Base-by-base conservation (phyloP, 2,329 filamentous ascomycete species). In the Sordariomycetes sp. region DNA sequence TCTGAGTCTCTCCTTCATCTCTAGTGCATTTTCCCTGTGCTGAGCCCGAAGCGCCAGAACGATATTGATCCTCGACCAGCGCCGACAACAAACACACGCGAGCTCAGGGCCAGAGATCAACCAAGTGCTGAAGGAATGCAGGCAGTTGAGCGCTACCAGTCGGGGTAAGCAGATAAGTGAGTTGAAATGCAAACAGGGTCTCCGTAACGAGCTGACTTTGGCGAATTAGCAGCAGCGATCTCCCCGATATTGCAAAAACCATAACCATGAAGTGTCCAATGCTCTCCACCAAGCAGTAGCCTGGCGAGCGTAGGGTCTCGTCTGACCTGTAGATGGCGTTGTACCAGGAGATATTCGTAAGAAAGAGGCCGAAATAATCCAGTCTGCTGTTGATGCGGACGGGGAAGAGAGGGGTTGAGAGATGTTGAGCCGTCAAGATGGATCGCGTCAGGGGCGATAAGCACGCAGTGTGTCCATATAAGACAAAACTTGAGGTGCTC, bases 231-330 rank as follows among this genome's bases (percentile, higher is more conserved):
- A 47, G 45, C 50, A 52, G 49, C 43, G 44, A 44, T 42, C 51
- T 46, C 48, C 50, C 49, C 49, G 57, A 62, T 68, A 68, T 67
- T 63, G 66, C 68, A 72, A 72, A 70, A 71, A 63, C 58, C 63
- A 63, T 73, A 74, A 73, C 55, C 64, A 72, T 73, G 57, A 71
- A 66, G 62, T 74, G 66, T 75, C 70, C 70, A 75, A 75, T 64
- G 59, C 66, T 62, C 66, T 61, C 60, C 51, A 43, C 41, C 56
- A 61, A 60, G 63, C 59, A 55, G 59, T 64, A 65, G 58, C 61
- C 55, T 55, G 56, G 53, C 54, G 54, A 60, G 64, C 55, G 63
- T 75, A 75, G 68, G 66, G 73, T 75, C 68, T 69, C 58, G 57
- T 57, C 63, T 66, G 64, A 72, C 64, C 53, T 59, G 56, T 67